Percentiles rank a stretch among this genome's conserved stretches.
Evolutionary conservation across 2,329 filamentous ascomycete genomes (phyloP).

Genomic region (Orbilia ellipsospora): DNA sequence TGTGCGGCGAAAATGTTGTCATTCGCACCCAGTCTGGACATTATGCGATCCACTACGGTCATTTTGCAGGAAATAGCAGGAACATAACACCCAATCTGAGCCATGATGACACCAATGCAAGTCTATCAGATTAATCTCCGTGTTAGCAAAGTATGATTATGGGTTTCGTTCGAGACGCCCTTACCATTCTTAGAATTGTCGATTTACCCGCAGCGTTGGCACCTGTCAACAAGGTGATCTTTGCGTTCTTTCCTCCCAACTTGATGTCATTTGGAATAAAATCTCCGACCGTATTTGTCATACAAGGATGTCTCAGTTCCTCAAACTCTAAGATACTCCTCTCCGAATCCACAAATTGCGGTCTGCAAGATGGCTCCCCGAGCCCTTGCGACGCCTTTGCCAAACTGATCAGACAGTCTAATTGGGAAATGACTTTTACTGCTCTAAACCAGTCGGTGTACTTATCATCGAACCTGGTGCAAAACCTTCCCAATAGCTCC

Average conservation of each 20-base stretch:
- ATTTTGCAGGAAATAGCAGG: slow-evolving; percentile 83
- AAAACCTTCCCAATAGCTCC: slow-evolving; percentile 85
- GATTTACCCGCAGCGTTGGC: slow-evolving; percentile 98
- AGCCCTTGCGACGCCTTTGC: slow-evolving; percentile 86
- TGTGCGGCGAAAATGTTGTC: slow-evolving; percentile 99
- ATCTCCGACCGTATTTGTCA: slow-evolving; percentile 82
- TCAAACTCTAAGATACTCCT: slow-evolving; percentile 90
- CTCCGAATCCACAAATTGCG: slow-evolving; percentile 84
- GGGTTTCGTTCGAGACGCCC: slow-evolving; percentile 58
- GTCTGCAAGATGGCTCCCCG: slow-evolving; percentile 87
- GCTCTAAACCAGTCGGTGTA: slow-evolving; percentile 87
- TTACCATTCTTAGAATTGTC: slow-evolving; percentile 91
- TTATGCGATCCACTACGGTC: slow-evolving; percentile 95
- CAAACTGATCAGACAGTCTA: slow-evolving; percentile 93
- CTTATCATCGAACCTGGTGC: slow-evolving; percentile 85
- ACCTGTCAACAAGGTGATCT: slow-evolving; percentile 91
- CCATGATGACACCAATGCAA: slow-evolving; percentile 95
- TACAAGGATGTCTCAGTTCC: slow-evolving; percentile 93
- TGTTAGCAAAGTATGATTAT: background rate
- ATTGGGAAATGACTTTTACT: slow-evolving; percentile 88
- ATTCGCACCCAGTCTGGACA: slow-evolving; percentile 96
- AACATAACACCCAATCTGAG: slow-evolving; percentile 92
- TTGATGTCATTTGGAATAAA: slow-evolving; percentile 96
- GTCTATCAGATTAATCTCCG: slow-evolving; percentile 68
- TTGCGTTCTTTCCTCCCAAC: slow-evolving; percentile 81